A percentile compares a stretch with the other conserved stretches of the same genome.
Evolutionary conservation across 2,329 filamentous ascomycete species (phyloP).

Genomic region (Claviceps quebecensis): DNA sequence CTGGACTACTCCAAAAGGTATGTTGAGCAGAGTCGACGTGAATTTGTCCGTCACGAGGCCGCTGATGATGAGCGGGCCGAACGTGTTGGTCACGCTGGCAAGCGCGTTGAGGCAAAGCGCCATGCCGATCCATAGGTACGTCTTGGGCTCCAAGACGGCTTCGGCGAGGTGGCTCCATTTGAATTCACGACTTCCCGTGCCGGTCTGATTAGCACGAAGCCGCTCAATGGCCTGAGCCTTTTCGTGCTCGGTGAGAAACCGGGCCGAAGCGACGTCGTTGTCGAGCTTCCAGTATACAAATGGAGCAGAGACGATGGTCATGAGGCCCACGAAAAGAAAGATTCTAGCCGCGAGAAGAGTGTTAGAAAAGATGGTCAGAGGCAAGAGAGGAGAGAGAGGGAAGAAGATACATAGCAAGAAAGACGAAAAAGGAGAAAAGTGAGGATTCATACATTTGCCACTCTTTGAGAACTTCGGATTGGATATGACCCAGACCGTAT

Average conservation of each 20-base stretch:
- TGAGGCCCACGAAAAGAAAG: conserved; percentile 46
- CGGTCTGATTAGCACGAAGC: conserved; percentile 61
- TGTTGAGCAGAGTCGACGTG: conserved; percentile 46
- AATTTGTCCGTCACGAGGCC: conserved; percentile 47
- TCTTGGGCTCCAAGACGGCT: conserved; percentile 32
- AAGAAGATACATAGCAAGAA: not conserved
- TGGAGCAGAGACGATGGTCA: conserved; percentile 44
- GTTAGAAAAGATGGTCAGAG: not conserved
- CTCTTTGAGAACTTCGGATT: conserved; percentile 11
- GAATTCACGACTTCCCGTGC: conserved; percentile 56
- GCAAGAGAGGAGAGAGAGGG: not conserved
- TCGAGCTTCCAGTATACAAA: conserved; percentile 47
- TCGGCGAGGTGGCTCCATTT: conserved; percentile 51
- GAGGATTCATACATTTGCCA: conserved; percentile 12
- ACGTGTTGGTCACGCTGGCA: conserved; percentile 47
- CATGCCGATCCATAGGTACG: conserved; percentile 46
- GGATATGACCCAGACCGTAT: conserved; percentile 42
- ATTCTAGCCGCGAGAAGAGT: conserved; percentile 13
- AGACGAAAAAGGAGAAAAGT: not conserved
- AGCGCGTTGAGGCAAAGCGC: conserved; percentile 50
- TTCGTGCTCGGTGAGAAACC: conserved; percentile 50
- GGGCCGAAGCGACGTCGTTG: conserved; percentile 40
- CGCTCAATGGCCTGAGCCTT: conserved; percentile 55
- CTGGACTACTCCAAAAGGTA: conserved; percentile 52
- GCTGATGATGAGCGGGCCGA: conserved; percentile 48